Conservation (phyloP, 2,329 filamentous ascomycete species). For the Parafenestella ontariensis region DNA sequence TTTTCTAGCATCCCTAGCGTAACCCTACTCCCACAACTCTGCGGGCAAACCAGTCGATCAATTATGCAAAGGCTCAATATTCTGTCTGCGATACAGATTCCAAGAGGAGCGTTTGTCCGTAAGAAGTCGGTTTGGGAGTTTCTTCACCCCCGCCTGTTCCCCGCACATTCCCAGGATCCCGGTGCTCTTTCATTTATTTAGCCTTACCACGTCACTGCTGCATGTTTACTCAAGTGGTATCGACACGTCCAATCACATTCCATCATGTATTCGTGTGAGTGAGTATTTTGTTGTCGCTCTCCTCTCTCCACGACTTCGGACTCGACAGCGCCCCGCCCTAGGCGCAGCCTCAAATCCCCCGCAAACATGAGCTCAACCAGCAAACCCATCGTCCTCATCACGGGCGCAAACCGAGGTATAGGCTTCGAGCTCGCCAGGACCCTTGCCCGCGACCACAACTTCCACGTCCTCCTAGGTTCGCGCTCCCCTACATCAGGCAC, state of each 20-base stretch:
- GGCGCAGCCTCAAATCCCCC: background rate
- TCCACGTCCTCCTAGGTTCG: slow-evolving; percentile 24
- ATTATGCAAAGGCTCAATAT: no score
- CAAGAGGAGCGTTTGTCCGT: no score
- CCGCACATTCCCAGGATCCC: no score
- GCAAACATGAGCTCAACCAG: background rate
- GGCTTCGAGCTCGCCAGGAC: slow-evolving; percentile 16
- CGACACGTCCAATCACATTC: background rate
- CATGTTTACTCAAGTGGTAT: no score
- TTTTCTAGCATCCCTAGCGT: no score
- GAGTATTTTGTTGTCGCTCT: background rate
- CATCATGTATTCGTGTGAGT: background rate
- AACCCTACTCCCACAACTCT: no score
- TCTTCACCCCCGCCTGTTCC: no score
- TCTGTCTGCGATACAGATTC: no score
- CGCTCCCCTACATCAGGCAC: slow-evolving; percentile 8
- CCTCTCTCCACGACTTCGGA: background rate
- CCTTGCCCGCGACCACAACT: slow-evolving; percentile 19
- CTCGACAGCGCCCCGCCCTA: background rate
- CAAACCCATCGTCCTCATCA: slow-evolving; percentile 17
- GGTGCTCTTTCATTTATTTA: no score
- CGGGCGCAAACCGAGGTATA: slow-evolving; percentile 26
- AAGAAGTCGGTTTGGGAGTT: no score
- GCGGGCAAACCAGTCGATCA: no score
- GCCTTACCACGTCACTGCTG: no score